Base-by-base conservation (phyloP, 306 rosid species). In the Inga laurina region DNA sequence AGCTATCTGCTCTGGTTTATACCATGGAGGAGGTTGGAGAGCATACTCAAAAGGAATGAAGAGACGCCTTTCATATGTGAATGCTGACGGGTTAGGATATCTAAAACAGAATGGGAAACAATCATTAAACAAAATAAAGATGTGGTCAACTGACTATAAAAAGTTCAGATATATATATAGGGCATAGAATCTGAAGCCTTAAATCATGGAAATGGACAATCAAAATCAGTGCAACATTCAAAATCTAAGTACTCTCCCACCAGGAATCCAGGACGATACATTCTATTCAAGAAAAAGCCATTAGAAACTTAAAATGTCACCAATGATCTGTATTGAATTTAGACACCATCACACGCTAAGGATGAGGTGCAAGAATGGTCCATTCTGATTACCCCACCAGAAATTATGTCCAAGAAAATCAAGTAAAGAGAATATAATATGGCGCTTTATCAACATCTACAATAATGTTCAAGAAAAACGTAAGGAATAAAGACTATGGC, bases 11-110 rank as follows among this genome's bases (percentile, higher is more conserved):
- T 89, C 97, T 78, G 84, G 81, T 86, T 94, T 92, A 87, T 93
- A 91, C 88, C 93, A 94, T 54, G 91, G 61, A 87, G 98, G 98
- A 35, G 97, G 98, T 89, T 96, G 93, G 80, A 96, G 97, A 80
- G 98, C 99, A 90, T 90, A 88, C 87, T 96, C 99, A 79, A 96
- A 96, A 71, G 99, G 98, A 87, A 91, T 83, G 82, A 96, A 96
- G 21, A 96, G 87, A 56, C 99, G 98, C 80, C 89, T 89, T 85
- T 96, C 94, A 88, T 96, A 96, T 54, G 97, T 91, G 84, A 96
- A 96, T 45, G 97, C 85, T 68, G 98, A 96, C 19, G 97, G 98
- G 86, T 96, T 96, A 75, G 98, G 99, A 89, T 96, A 96, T 85
- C 99, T 96, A 72, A 52, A 85, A 57, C 71, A 86, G 19, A 79